These are phyloP conservation scores for Amaranthus palmeri DNA, from an alignment of 148 eudicot species.

Conservation along the genomic window DNA sequence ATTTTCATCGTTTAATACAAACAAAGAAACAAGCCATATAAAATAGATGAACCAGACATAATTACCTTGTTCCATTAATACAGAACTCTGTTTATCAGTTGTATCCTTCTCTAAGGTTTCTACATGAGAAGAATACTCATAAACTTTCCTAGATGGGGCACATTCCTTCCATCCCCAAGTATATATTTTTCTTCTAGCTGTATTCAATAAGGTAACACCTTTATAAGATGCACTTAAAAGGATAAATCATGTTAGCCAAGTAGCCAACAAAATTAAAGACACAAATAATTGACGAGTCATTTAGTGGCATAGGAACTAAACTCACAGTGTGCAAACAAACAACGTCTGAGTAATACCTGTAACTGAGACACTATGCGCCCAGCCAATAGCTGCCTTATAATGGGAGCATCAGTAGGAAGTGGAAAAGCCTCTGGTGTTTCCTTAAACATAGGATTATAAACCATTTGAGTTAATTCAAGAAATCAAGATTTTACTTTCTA, in stretches of 20 bases:
- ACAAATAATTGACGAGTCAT: neutral
- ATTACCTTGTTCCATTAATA: constrained; percentile 64
- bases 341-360: constrained; percentile 53
- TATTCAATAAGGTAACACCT: constrained; percentile 3
- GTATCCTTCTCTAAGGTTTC: constrained; percentile 51
- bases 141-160: constrained; percentile 80
- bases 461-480: constrained; percentile 20
- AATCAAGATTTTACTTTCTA: neutral
- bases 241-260: neutral
- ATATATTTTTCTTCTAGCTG: constrained; percentile 71
- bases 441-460: constrained; percentile 39
- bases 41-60: constrained; percentile 5
- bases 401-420: constrained; percentile 57
- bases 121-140: constrained; percentile 53
- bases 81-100: constrained; percentile 35
- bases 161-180: constrained; percentile 99
- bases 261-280: neutral
- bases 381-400: constrained; percentile 86
- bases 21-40: no score
- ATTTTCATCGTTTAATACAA: no score
- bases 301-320: no score
- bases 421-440: constrained; percentile 97
- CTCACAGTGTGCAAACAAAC: no score
- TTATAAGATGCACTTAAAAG: neutral
- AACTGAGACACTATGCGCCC: constrained; percentile 93